Evolutionary conservation across 2,329 filamentous ascomycete species (phyloP).

Genomic region (Parastagonospora avenae): DNA sequence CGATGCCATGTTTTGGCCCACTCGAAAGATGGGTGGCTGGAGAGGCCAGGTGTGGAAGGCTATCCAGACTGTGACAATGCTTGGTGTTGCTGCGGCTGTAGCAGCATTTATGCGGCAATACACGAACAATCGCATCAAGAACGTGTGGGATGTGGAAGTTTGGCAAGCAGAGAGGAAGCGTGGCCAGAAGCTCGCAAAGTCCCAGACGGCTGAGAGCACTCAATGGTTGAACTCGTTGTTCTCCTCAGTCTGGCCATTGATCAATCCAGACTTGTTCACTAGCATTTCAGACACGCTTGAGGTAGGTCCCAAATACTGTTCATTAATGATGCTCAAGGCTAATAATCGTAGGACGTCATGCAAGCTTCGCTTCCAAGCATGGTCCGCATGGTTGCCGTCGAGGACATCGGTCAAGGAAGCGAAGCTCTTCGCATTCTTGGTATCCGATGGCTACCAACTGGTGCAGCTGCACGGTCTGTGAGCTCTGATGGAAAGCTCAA

Average conservation of each 20-base stretch:
- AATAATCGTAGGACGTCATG: constrained; percentile 66
- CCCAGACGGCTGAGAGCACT: constrained; percentile 65
- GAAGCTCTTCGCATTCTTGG: constrained; percentile 73
- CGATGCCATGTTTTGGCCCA: constrained; percentile 42
- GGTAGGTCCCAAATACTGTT: constrained; percentile 16
- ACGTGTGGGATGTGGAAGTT: constrained; percentile 70
- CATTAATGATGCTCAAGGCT: constrained; percentile 5
- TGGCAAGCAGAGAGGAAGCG: constrained; percentile 68
- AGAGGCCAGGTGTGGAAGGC: constrained; percentile 35
- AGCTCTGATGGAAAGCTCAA: constrained; percentile 63
- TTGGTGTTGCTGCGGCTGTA: constrained; percentile 38
- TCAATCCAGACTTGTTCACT: constrained; percentile 76
- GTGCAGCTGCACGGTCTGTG: constrained; percentile 68
- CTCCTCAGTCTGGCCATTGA: constrained; percentile 71
- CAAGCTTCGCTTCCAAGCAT: constrained; percentile 73
- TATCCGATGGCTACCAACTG: constrained; percentile 73
- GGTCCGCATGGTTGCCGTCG: constrained; percentile 75
- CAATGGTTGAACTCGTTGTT: constrained; percentile 75
- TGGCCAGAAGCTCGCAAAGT: constrained; percentile 54
- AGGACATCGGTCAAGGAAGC: constrained; percentile 76
- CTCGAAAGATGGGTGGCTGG: constrained; percentile 37
- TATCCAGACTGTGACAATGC: constrained; percentile 33
- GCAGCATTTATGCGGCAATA: constrained; percentile 61
- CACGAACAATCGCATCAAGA: constrained; percentile 65
- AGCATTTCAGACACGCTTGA: constrained; percentile 73